These are phyloP conservation scores for Leccinum sublutescens DNA, from an alignment of 768 basidiomycete genomes.

Conservation along the genomic window DNA sequence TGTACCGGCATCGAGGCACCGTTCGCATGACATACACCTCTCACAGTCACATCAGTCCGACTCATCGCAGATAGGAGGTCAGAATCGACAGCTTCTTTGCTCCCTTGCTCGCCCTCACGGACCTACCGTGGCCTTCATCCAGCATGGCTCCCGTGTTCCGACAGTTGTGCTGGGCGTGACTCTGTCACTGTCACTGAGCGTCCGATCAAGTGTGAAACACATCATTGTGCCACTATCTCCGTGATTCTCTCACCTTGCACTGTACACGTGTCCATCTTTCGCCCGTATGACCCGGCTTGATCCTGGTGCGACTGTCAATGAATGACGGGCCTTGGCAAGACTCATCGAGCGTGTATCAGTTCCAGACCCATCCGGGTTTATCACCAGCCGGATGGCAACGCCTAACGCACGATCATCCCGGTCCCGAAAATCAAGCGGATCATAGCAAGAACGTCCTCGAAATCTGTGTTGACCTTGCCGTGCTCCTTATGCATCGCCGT, in stretches of 20 bases:
- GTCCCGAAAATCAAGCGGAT: background rate
- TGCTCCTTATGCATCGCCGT: background rate
- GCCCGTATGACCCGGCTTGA: background rate
- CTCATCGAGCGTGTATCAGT: background rate
- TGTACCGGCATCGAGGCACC: background rate
- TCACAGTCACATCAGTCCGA: background rate
- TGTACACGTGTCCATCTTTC: slow-evolving; percentile 2
- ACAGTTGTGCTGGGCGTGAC: background rate
- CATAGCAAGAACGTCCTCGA: background rate
- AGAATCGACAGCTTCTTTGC: background rate
- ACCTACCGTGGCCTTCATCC: background rate
- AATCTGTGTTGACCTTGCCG: background rate
- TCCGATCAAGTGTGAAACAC: background rate
- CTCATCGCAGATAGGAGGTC: slow-evolving; percentile 4
- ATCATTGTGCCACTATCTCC: background rate
- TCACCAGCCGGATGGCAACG: background rate
- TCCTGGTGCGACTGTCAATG: slow-evolving; percentile 1
- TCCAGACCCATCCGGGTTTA: background rate
- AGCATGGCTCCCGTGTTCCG: background rate
- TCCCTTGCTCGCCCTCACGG: background rate
- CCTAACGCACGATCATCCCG: background rate
- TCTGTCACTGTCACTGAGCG: background rate
- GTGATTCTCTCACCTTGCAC: slow-evolving; percentile 1
- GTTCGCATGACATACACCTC: background rate
- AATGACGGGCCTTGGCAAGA: background rate